A percentile compares a stretch with the other conserved stretches of the same genome.
Evolutionary conservation across 2,329 filamentous ascomycete genomes (phyloP).

Genomic region (Bipolaris cookei): DNA sequence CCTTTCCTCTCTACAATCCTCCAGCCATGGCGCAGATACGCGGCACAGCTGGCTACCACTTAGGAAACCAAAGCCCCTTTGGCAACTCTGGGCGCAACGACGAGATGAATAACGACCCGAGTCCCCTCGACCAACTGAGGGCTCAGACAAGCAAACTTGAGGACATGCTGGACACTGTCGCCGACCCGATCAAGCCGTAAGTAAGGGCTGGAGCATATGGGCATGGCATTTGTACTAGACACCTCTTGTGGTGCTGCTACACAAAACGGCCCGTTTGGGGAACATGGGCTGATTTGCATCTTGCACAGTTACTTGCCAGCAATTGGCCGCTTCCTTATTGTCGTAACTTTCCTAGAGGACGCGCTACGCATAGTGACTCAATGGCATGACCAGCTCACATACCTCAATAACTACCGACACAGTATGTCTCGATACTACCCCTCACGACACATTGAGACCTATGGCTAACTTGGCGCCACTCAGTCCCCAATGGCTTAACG

Average conservation of each 20-base stretch:
- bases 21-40: slow-evolving; percentile 64
- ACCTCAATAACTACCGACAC: slow-evolving; percentile 88
- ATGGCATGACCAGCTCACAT: slow-evolving; percentile 93
- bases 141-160: slow-evolving; percentile 98
- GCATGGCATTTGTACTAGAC: neutral
- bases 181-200: slow-evolving; percentile 94
- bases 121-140: slow-evolving; percentile 84
- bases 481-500: slow-evolving; percentile 86
- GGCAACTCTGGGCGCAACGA: slow-evolving; percentile 65
- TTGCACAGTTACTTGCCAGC: slow-evolving; percentile 80
- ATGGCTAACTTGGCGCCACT: slow-evolving; percentile 26
- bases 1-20: slow-evolving; percentile 25
- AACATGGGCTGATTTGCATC: slow-evolving; percentile 29
- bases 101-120: slow-evolving; percentile 68
- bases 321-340: slow-evolving; percentile 95
- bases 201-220: slow-evolving; percentile 50
- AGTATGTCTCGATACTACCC: slow-evolving; percentile 63
- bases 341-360: slow-evolving; percentile 98
- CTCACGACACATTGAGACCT: slow-evolving; percentile 1
- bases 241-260: neutral
- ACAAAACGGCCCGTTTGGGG: slow-evolving; percentile 2
- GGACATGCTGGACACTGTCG: slow-evolving; percentile 83
- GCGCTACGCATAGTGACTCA: slow-evolving; percentile 95
- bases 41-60: slow-evolving; percentile 78
- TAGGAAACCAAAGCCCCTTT: slow-evolving; percentile 76